These are phyloP conservation scores for Phytopythium cucurbitacearum DNA, from an alignment of 352 stramenopile species.

Conservation along the genomic window DNA sequence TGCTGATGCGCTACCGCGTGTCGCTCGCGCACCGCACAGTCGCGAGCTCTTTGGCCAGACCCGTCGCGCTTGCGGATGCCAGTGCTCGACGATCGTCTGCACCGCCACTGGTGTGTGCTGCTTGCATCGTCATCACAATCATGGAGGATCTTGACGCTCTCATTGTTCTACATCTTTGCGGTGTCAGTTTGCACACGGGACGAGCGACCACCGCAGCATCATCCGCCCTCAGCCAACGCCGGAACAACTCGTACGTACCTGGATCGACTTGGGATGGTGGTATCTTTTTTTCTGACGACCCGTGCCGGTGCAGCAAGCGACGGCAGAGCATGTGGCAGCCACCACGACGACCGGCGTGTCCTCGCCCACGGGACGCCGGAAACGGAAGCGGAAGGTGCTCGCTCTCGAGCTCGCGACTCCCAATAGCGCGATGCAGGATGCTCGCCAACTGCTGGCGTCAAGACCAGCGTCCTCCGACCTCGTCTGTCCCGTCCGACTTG, in stretches of 20 bases:
- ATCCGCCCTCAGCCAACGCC: conserved; percentile 28
- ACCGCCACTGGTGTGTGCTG: conserved; percentile 29
- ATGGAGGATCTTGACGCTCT: no score
- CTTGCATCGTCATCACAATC: no score
- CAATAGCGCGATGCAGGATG: conserved; percentile 10
- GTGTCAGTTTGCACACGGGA: conserved; percentile 31
- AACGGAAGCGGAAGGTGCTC: conserved; percentile 57
- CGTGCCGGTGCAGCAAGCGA: conserved; percentile 14
- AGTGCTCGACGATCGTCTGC: conserved; percentile 31
- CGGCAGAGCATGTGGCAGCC: conserved; percentile 4
- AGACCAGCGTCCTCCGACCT: conserved; percentile 24
- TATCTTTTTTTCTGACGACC: background rate
- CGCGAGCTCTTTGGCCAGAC: conserved; percentile 17
- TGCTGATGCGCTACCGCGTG: conserved; percentile 59
- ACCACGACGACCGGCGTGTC: background rate
- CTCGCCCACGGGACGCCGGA: conserved; percentile 14
- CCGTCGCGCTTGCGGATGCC: conserved; percentile 26
- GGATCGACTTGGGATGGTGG: background rate
- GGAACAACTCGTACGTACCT: conserved; percentile 20
- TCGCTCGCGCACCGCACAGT: conserved; percentile 34
- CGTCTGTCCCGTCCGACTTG: conserved; percentile 72
- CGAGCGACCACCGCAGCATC: conserved; percentile 30
- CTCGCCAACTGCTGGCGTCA: conserved; percentile 7
- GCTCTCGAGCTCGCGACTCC: conserved; percentile 28
- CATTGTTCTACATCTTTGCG: conserved; percentile 2